Conservation (phyloP, 129 eudicot genomes). For the Chrysanthemum seticuspe region DNA sequence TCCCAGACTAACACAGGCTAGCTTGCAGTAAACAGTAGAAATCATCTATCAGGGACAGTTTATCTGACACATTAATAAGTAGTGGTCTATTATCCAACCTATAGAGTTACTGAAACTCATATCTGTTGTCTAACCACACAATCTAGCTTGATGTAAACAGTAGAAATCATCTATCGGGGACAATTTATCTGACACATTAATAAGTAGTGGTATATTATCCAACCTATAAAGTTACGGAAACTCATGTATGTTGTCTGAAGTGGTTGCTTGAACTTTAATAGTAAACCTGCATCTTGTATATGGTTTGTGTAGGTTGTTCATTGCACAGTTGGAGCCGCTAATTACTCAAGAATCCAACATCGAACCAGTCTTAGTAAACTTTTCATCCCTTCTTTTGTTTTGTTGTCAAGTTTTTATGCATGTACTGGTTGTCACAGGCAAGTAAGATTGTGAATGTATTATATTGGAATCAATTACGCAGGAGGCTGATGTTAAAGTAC, state of each 20-base stretch:
- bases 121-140: neutral
- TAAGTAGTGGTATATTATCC: neutral
- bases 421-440: neutral
- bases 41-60: neutral
- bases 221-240: neutral
- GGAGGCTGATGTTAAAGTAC: slow-evolving; percentile 50
- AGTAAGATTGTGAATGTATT: slow-evolving; percentile 12
- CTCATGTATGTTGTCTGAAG: slow-evolving; percentile 9
- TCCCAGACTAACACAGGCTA: too few relatives aligned
- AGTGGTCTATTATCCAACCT: too few relatives aligned
- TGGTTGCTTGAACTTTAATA: slow-evolving; percentile 15
- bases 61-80: slow-evolving; percentile 7
- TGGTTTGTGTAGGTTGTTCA: slow-evolving; percentile 63
- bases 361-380: slow-evolving; percentile 47
- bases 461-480: slow-evolving; percentile 27
- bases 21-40: too few relatives aligned
- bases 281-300: slow-evolving; percentile 11
- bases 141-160: slow-evolving; percentile 8
- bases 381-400: slow-evolving; percentile 18
- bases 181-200: slow-evolving; percentile 11
- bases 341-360: slow-evolving; percentile 44
- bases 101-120: slow-evolving; percentile 9
- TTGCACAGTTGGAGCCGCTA: slow-evolving; percentile 52
- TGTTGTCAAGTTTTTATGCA: slow-evolving; percentile 2
- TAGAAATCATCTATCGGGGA: slow-evolving; percentile 1